Base-by-base conservation (phyloP, 192 early-diverging fungal genomes). In the Linderina pennispora region DNA sequence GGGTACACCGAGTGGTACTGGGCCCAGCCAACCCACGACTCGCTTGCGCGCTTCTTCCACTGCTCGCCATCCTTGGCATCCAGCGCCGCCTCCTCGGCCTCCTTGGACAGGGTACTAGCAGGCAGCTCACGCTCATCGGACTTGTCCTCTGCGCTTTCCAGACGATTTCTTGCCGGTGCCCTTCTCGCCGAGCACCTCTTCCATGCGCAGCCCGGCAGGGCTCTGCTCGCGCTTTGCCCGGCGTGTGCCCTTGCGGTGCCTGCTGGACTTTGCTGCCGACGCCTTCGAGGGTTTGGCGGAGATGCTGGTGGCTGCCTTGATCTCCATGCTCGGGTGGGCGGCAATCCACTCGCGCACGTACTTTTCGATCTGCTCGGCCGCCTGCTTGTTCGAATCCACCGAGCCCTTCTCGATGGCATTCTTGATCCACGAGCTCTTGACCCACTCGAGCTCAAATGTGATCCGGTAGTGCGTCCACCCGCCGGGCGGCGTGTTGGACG, bases 391-490 rank as follows among this genome's bases (percentile, higher is more conserved):
- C 36, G 71, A 74, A 23, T 77, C 71, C 3, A 41, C 45, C 15
- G 75, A 62, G 1, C 75, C 71, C 46, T 65, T 69, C 20, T 77
- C 75, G 13, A 77, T 64, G 1, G 65, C 52, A 10, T 45, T 57
- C 36, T 70, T 69, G 42, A 77, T 54, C 75, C 75, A 77, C 25
- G 70, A 70, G 20, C 48, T 62, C 45, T 70, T 70, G 14, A 48
- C 45, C 75, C 75, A 77, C 48, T 70, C 70, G 6, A 77, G 36
- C 38, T 77, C 62, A 39, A 74, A 68, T 22, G 75, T 59, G 47
- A 67, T 65, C 8, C 40, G 35, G 45, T 69, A 61, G 20, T 56
- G 65, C 45, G 58, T 40, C 53, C 70, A 74, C 5, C 70, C 70
- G 23, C 70, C 70, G 2, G 51, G 47, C 10, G 64, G 70, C 42